Evolutionary conservation across 306 rosid genomes (phyloP), one percentile per base, ranked within the genome.

Genomic region (Vigna nakashimae): DNA sequence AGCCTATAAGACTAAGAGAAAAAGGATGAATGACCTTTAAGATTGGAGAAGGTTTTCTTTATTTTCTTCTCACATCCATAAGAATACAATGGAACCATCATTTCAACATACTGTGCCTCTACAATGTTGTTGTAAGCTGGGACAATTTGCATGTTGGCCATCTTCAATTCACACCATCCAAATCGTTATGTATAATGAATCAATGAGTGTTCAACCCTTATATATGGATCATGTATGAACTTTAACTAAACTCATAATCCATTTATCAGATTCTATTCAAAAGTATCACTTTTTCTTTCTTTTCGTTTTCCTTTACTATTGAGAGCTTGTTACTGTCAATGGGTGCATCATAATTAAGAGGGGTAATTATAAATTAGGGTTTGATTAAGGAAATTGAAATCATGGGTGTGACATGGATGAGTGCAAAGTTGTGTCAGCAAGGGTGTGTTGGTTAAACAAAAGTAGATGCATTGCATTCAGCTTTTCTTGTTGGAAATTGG

Each of bases 1-100:
- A 24, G 28, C 28, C 2, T 24, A 24, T 28, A 28, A 28, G 3
- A 28, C 4, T 24, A 28, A 28, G 4, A 28, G 4, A 28, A 28
- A 28, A 28, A 28, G 32, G 32, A 4, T 28, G 32, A 28, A 28
- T 0, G 32, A 28, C 98, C 96, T 89, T 88, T 89, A 86, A 91
- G 88, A 87, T 71, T 56, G 60, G 97, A 88, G 64, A 93, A 85
- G 49, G 86, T 26, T 79, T 93, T 93, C 89, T 90, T 87, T 0
- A 93, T 74, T 86, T 93, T 93, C 91, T 83, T 91, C 85, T 79
- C 93, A 57, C 98, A 93, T 43, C 98, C 98, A 86, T 73, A 89
- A 59, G 97, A 93, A 76, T 91, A 93, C 48, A 93, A 89, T 22
- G 98, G 97, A 78, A 93, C 97, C 90, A 85, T 91, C 97, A 93